Evolutionary conservation across 176 grass and related monocot species (phyloP), one percentile per base, ranked within the genome.

Genomic region (Poa annua): DNA sequence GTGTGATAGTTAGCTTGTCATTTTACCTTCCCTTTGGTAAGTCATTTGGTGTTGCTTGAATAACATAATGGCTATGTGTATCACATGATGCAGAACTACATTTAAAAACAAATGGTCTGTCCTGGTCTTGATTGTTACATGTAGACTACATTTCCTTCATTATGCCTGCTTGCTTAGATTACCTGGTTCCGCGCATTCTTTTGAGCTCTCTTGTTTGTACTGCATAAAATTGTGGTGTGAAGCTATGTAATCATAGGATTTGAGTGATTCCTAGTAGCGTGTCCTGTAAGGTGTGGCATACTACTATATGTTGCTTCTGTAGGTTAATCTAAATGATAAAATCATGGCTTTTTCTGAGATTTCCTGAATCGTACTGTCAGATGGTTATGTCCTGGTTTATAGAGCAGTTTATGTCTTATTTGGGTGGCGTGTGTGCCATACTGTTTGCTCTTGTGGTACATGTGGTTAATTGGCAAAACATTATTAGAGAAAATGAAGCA

Each of bases 91-190:
- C 24, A 62, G 24, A 62, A 11, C 13, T 61, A 11, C 38, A 70
- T 70, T 70, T 26, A 26, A 61, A 61, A 61, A 26, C 41, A 25
- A 87, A 65, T 51, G 38, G 38, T 20, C 3, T 39, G 11, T 75
- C 20, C 19, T 0, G 15, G 12, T 35, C 62, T 74, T 48, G 21
- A 74, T 21, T 73, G 24, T 35, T 83, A 16, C 41, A 62, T 74
- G 19, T 73, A 83, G 42, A 51, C 70, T 83, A 42, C 22, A 56
- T 76, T 87, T 81, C 15, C 49, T 42, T 77, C 76, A 29, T 53
- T 59, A 51, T 71, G 52, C 16, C 7, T 51, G 29, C 51, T 80
- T 1, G 44, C 29, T 29, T 29, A 29, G 29, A 50, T 75, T 64
- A 80, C 80, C 48, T 80, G 15, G 54, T 64, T 72, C 21, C 6